phyloP scores from a whole-genome alignment of 148 eudicot species.

The Rhododendron williamsianum region DNA sequence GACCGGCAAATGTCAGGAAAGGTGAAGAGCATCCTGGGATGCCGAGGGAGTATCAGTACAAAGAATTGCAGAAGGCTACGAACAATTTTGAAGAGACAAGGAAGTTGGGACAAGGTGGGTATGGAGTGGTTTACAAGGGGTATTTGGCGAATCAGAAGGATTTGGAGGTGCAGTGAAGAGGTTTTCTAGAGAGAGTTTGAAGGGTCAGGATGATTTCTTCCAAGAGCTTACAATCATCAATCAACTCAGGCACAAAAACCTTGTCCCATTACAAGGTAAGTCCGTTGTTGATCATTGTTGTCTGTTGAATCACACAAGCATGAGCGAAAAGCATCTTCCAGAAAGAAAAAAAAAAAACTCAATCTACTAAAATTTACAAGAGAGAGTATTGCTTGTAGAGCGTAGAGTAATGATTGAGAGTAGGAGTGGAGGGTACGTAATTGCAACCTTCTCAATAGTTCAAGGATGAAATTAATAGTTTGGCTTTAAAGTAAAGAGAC shows the following conservation, averaged over 20 bases:
- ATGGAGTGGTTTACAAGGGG: slow-evolving; percentile 70
- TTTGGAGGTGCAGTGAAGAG: slow-evolving; percentile 66
- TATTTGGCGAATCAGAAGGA: slow-evolving; percentile 28
- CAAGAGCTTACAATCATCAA: slow-evolving; percentile 87
- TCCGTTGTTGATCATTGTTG: neutral
- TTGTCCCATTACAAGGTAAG: slow-evolving; percentile 74
- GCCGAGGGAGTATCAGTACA: slow-evolving; percentile 58
- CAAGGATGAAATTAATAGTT: too few species aligned
- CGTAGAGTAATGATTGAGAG: too few species aligned
- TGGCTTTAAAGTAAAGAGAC: too few species aligned
- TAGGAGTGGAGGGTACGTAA: too few species aligned
- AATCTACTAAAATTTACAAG: too few species aligned
- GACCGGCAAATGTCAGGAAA: slow-evolving; percentile 47
- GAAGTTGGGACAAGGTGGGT: slow-evolving; percentile 79
- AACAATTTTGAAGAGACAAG: slow-evolving; percentile 56
- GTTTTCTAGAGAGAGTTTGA: slow-evolving; percentile 64
- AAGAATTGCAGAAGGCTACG: slow-evolving; percentile 69
- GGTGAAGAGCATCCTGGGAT: slow-evolving; percentile 62
- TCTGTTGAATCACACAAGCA: too few species aligned
- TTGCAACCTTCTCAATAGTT: too few species aligned
- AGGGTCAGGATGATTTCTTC: slow-evolving; percentile 85
- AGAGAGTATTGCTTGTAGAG: too few species aligned
- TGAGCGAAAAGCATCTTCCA: too few species aligned
- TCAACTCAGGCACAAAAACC: slow-evolving; percentile 74
- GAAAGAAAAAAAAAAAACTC: too few species aligned